Percentiles rank a stretch among this genome's conserved stretches.
These are phyloP conservation scores for Leucogyrophana mollusca DNA, from an alignment of 768 basidiomycete genomes.

Conservation along the genomic window DNA sequence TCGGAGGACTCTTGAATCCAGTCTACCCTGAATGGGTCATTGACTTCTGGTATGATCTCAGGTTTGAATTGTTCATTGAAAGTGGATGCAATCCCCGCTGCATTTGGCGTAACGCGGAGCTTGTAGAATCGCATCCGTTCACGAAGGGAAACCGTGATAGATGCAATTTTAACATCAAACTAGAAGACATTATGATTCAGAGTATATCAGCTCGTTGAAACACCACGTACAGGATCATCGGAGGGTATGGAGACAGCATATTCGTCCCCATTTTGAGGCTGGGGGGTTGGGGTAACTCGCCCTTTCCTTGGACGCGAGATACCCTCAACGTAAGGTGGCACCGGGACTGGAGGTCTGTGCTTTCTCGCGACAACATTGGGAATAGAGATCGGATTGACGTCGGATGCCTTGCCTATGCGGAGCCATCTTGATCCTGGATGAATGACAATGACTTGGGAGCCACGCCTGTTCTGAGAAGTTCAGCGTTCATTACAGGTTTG, in stretches of 20 bases:
- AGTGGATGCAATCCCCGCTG: constrained; percentile 64
- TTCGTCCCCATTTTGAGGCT: constrained; percentile 43
- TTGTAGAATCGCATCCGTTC: constrained; percentile 89
- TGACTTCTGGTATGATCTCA: constrained; percentile 80
- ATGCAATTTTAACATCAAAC: constrained; percentile 78
- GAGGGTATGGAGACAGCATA: constrained; percentile 44
- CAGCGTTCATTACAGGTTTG: constrained; percentile 24
- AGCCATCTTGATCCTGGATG: constrained; percentile 77
- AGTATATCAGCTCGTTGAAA: not conserved
- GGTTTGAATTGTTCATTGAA: constrained; percentile 85
- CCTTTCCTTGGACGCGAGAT: constrained; percentile 55
- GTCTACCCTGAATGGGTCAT: constrained; percentile 79
- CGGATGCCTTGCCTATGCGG: constrained; percentile 74
- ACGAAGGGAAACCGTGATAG: constrained; percentile 68
- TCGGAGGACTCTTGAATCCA: constrained; percentile 69
- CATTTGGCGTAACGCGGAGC: constrained; percentile 70
- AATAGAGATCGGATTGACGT: constrained; percentile 67
- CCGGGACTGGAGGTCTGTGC: constrained; percentile 43
- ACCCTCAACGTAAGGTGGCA: constrained; percentile 43
- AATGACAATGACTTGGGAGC: constrained; percentile 75
- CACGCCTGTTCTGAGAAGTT: constrained; percentile 50
- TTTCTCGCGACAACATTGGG: constrained; percentile 76
- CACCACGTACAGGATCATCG: constrained; percentile 60
- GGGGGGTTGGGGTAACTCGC: constrained; percentile 14
- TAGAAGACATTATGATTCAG: constrained; percentile 23